Percentiles rank a stretch among this genome's conserved stretches.
These are phyloP conservation scores for Apophysomyces ossiformis DNA, from an alignment of 371 early-diverging fungal genomes.

Conservation along the genomic window DNA sequence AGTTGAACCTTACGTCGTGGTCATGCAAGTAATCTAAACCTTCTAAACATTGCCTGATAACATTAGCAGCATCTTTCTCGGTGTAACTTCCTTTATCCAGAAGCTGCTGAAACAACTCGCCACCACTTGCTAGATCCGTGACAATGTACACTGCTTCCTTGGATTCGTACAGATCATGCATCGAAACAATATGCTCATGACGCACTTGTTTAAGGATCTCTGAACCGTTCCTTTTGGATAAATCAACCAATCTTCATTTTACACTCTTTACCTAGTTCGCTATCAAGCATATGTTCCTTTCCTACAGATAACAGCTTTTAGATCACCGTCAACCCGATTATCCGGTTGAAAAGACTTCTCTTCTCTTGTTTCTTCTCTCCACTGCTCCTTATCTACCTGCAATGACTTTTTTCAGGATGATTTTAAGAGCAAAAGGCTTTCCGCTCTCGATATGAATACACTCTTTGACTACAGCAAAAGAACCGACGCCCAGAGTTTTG, in stretches of 20 bases:
- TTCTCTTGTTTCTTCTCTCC: not conserved
- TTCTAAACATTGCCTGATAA: conserved; percentile 72
- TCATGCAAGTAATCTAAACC: conserved; percentile 82
- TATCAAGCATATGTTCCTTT: conserved; percentile 84
- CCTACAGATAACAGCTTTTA: conserved; percentile 36
- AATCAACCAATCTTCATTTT: not conserved
- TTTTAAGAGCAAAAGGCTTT: conserved; percentile 77
- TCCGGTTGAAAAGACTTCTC: not conserved
- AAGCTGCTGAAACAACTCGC: conserved; percentile 85
- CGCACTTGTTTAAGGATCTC: conserved; percentile 75
- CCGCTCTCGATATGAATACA: conserved; percentile 62
- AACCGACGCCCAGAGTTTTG: conserved; percentile 66
- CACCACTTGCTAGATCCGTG: conserved; percentile 83
- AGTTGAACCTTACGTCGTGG: conserved; percentile 47
- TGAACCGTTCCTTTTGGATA: conserved; percentile 14
- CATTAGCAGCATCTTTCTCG: conserved; percentile 67
- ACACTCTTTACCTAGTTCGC: conserved; percentile 65
- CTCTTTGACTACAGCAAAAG: conserved; percentile 85
- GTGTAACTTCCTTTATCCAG: conserved; percentile 74
- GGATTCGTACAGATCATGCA: conserved; percentile 79
- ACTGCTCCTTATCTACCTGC: conserved; percentile 35
- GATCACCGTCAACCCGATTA: conserved; percentile 12
- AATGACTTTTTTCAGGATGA: conserved; percentile 74
- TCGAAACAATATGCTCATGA: conserved; percentile 78
- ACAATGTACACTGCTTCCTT: conserved; percentile 78